Conservation (phyloP, 148 eudicot genomes). For the Simmondsia chinensis region DNA sequence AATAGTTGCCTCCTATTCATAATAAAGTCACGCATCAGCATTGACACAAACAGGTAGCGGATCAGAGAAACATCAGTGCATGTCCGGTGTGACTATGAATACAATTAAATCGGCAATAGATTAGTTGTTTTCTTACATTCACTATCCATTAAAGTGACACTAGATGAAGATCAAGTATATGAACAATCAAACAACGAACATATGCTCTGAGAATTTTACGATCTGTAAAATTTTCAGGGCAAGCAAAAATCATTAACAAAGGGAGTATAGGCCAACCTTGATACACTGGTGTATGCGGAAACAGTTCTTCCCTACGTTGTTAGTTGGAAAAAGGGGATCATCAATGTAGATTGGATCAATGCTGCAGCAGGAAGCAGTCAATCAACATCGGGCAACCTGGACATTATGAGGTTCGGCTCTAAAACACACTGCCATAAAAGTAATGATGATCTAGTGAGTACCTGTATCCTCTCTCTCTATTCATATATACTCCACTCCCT, state of each 20-base stretch:
- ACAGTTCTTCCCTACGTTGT: conserved; percentile 96
- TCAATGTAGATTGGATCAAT: conserved; percentile 95
- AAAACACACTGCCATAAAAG: conserved; percentile 6
- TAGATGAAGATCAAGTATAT: too few relatives aligned
- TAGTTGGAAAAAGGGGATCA: conserved; percentile 87
- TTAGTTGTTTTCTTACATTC: too few relatives aligned
- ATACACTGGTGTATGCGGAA: conserved; percentile 96
- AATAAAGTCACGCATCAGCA: too few relatives aligned
- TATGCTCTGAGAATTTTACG: too few relatives aligned
- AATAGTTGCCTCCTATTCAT: too few relatives aligned
- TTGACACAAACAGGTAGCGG: too few relatives aligned
- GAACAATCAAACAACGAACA: too few relatives aligned
- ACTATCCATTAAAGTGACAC: too few relatives aligned
- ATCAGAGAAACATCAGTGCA: too few relatives aligned
- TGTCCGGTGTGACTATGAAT: too few relatives aligned
- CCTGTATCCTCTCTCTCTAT: conserved; percentile 92
- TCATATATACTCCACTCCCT: conserved; percentile 87
- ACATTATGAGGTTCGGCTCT: not conserved
- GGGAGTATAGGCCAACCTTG: conserved; percentile 42
- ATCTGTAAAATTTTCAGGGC: too few relatives aligned
- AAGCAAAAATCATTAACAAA: not conserved
- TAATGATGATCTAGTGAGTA: conserved; percentile 10
- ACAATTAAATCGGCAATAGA: too few relatives aligned
- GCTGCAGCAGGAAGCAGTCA: conserved; percentile 28
- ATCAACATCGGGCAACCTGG: conserved; percentile 6